Conservation (phyloP, 805 yeast species). For the Suhomyces sp. region DNA sequence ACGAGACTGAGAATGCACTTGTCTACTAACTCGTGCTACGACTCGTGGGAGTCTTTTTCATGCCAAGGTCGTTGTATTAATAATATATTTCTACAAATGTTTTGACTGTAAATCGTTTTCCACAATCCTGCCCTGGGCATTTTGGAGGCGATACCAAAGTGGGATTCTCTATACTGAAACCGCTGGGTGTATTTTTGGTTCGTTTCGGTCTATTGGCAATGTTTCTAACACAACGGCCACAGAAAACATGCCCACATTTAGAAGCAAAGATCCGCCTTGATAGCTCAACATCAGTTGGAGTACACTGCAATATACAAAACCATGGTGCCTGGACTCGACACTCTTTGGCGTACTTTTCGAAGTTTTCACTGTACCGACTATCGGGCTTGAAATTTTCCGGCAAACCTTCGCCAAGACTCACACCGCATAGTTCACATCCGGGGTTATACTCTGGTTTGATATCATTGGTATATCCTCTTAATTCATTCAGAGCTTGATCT, state of each 20-base stretch:
- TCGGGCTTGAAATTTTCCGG: slow-evolving; percentile 49
- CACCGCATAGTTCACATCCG: slow-evolving; percentile 66
- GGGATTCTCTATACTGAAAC: slow-evolving; percentile 31
- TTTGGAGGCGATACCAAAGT: slow-evolving; percentile 49
- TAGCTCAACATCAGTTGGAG: slow-evolving; percentile 54
- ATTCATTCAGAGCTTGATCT: slow-evolving; percentile 20
- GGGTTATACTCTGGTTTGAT: slow-evolving; percentile 18
- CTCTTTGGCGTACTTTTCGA: slow-evolving; percentile 22
- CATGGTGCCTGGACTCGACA: slow-evolving; percentile 59
- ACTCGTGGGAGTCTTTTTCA: background rate
- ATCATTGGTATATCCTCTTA: slow-evolving; percentile 29
- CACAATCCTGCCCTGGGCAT: slow-evolving; percentile 58
- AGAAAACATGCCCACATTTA: slow-evolving; percentile 79
- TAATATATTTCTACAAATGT: slow-evolving; percentile 53
- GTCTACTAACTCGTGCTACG: background rate
- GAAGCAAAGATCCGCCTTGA: slow-evolving; percentile 66
- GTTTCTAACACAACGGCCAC: slow-evolving; percentile 79
- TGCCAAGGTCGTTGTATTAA: background rate
- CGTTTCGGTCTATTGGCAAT: slow-evolving; percentile 46
- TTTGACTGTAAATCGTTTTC: slow-evolving; percentile 38
- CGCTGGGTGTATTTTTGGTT: slow-evolving; percentile 16
- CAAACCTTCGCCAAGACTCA: slow-evolving; percentile 69
- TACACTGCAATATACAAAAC: slow-evolving; percentile 50
- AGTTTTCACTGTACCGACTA: slow-evolving; percentile 24
- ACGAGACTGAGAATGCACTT: too few species aligned